Evolutionary conservation across 2,329 filamentous ascomycete genomes (phyloP).

Genomic region (Aureobasidium sp.): DNA sequence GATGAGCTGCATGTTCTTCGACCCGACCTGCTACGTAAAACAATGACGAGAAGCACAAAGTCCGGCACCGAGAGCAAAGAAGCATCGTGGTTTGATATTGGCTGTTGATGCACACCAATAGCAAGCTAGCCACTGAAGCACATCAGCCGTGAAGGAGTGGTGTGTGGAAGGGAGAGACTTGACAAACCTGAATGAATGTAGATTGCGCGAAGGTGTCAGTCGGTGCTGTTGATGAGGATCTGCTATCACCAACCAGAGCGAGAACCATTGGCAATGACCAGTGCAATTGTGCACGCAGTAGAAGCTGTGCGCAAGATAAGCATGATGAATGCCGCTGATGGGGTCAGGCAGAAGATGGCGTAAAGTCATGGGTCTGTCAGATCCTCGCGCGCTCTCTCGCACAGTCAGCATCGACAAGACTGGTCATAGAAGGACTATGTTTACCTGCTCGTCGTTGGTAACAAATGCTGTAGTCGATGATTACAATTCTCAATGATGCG

Average conservation of each 20-base stretch:
- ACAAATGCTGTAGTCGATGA: neutral
- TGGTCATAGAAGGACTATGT: neutral
- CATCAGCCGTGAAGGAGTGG: slow-evolving; percentile 8
- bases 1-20: neutral
- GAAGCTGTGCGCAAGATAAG: neutral
- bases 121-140: neutral
- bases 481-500: neutral
- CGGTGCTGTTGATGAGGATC: neutral
- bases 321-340: neutral
- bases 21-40: neutral
- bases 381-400: neutral
- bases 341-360: neutral
- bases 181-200: neutral
- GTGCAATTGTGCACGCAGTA: neutral
- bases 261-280: neutral
- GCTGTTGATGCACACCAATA: neutral
- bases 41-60: neutral
- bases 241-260: neutral
- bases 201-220: neutral
- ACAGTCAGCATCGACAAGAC: neutral
- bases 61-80: neutral
- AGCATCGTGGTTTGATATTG: neutral
- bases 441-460: neutral
- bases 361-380: neutral
- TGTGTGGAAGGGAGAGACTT: neutral